Conservation (phyloP, 441 rosid species). For the Eutrema salsugineum region DNA sequence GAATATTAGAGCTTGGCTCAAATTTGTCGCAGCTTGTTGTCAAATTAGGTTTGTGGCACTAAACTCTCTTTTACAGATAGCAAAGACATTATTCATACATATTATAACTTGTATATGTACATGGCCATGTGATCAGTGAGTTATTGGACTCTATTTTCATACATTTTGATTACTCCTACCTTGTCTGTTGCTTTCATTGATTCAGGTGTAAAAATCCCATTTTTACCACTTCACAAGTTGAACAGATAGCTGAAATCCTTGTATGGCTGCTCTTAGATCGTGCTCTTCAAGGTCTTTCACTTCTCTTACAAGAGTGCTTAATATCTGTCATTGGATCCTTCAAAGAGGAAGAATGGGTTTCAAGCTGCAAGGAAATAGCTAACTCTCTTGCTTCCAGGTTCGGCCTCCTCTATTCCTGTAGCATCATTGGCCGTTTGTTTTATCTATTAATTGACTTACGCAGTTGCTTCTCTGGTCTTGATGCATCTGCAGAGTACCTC, state of each 20-base stretch:
- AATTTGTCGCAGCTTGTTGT: slow-evolving; percentile 55
- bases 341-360: slow-evolving; percentile 67
- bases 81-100: too few relatives aligned
- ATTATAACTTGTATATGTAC: too few relatives aligned
- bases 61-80: slow-evolving; percentile 5
- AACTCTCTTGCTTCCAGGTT: slow-evolving; percentile 72
- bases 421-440: not conserved
- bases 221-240: slow-evolving; percentile 53
- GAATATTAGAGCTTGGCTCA: slow-evolving; percentile 71
- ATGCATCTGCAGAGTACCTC: slow-evolving; percentile 54
- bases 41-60: slow-evolving; percentile 48
- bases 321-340: slow-evolving; percentile 52
- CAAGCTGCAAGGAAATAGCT: slow-evolving; percentile 58
- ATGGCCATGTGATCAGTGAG: too few relatives aligned
- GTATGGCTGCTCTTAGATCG: slow-evolving; percentile 59
- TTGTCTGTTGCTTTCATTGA: slow-evolving; percentile 8
- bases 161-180: not conserved
- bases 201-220: slow-evolving; percentile 51
- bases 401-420: not conserved
- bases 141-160: not conserved
- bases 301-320: slow-evolving; percentile 47
- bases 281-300: slow-evolving; percentile 57
- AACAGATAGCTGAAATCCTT: slow-evolving; percentile 49
- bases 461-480: slow-evolving; percentile 10
- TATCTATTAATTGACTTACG: not conserved